Base-by-base conservation (phyloP, 306 rosid genomes). In the Quercus ilex region DNA sequence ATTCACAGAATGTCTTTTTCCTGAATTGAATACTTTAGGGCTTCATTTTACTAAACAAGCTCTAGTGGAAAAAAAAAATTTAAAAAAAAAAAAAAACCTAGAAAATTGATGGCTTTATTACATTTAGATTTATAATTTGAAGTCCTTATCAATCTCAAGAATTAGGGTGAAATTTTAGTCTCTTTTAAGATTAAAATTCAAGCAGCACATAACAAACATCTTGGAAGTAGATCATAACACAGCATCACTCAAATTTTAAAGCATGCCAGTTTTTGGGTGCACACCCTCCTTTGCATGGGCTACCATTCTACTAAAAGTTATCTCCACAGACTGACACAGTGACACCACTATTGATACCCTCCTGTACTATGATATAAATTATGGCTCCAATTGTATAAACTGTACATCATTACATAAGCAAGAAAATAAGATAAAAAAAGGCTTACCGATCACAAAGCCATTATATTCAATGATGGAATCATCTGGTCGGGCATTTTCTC, bases 381-480 rank as follows among this genome's bases (percentile, higher is more conserved):
- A 35, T 1, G 3, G 25, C 6, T 33, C 51, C 19, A 67, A 35
- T 3, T 19, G 6, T 67, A 6, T 19, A 35, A 33, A 38, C 23
- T 18, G 7, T 35, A 35, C 23, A 35, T 35, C 72, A 12, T 33
- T 46, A 68, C 52, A 49, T 59, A 59, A 59, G 65, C 65, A 9
- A 33, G 72, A 23, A 68, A 68, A 19, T 33, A 6, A 35, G 64
- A 59, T 19, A 25, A 64, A 12, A 10, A 74, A 76, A 74, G 51
- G 28, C 89, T 65, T 90, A 94, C 99, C 99, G 8, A 94, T 91
- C 55, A 82, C 83, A 60, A 95, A 92, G 23, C 97, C 97, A 30
- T 90, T 80, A 77, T 89, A 95, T 76, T 95, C 97, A 74, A 95
- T 92, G 81, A 91, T 13, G 59, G 99, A 95, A 78, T 95, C 99